Evolutionary conservation across 1,139 yeast species (phyloP).

Genomic region (Debaryomyces robertsiae): DNA sequence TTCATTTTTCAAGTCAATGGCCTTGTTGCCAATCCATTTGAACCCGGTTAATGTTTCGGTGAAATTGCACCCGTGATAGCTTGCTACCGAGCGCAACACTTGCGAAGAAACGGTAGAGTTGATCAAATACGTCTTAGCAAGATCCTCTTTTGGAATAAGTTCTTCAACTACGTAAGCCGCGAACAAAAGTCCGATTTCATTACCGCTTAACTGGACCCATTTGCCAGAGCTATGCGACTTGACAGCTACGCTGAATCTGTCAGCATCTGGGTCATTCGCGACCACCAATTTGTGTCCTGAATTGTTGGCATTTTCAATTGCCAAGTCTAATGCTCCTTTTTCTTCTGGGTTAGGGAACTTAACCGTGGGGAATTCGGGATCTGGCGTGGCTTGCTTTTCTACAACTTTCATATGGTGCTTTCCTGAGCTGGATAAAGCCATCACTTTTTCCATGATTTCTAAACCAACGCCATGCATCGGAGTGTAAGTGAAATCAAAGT

Average conservation of each 20-base stretch:
- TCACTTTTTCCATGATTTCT: constrained; percentile 43
- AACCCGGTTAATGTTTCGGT: constrained; percentile 91
- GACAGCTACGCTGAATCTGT: constrained; percentile 79
- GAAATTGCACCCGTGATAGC: constrained; percentile 59
- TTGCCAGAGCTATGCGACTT: constrained; percentile 37
- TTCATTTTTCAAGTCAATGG: constrained; percentile 64
- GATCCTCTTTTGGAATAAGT: constrained; percentile 28
- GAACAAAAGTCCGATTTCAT: constrained; percentile 84
- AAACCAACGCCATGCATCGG: constrained; percentile 96
- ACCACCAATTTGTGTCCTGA: constrained; percentile 56
- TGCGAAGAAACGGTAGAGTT: constrained; percentile 94
- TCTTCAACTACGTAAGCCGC: constrained; percentile 62
- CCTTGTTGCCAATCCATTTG: constrained; percentile 95
- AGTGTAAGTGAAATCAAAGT: constrained; percentile 69
- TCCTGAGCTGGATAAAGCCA: constrained; percentile 34
- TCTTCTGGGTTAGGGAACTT: constrained; percentile 96
- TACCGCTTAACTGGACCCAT: constrained; percentile 88
- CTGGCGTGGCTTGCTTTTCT: constrained; percentile 66
- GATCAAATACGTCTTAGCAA: constrained; percentile 57
- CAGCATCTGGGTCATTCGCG: constrained; percentile 98
- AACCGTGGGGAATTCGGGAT: constrained; percentile 85
- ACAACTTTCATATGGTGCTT: constrained; percentile 36
- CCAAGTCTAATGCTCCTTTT: constrained; percentile 80
- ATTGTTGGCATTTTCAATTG: constrained; percentile 58
- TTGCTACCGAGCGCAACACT: constrained; percentile 72